Conservation (phyloP, 2,329 filamentous ascomycete genomes). For the Stemphylium beticola region DNA sequence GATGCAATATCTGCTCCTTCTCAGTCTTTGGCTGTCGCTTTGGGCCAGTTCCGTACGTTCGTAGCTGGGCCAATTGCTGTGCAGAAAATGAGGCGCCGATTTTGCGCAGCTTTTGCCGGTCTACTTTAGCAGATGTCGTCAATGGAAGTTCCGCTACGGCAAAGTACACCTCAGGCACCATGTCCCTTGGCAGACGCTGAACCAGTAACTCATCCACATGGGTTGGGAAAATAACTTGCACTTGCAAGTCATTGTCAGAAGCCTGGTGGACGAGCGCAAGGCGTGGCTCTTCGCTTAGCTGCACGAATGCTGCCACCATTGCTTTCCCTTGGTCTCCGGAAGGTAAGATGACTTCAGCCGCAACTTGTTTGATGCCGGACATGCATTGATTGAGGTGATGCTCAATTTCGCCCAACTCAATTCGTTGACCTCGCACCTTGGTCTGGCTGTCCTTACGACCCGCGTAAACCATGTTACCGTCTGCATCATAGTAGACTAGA, state of each 20-base stretch:
- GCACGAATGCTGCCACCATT: background rate
- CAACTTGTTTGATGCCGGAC: background rate
- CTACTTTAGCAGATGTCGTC: conserved; percentile 53
- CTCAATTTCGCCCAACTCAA: conserved; percentile 30
- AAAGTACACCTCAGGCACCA: conserved; percentile 54
- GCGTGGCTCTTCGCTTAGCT: background rate
- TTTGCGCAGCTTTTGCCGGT: conserved; percentile 26
- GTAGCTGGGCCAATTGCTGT: conserved; percentile 1
- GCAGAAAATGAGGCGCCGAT: conserved; percentile 11
- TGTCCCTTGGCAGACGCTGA: conserved; percentile 24
- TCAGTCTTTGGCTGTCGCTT: background rate
- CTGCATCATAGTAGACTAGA: background rate
- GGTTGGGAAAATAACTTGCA: background rate
- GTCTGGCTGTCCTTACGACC: conserved; percentile 10
- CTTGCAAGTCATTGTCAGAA: background rate
- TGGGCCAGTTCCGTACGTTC: background rate
- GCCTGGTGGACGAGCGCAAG: background rate
- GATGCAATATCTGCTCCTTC: background rate
- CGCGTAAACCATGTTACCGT: background rate
- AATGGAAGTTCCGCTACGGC: conserved; percentile 52
- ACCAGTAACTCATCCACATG: background rate
- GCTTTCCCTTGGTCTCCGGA: background rate
- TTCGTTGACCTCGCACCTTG: conserved; percentile 25
- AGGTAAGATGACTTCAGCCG: background rate
- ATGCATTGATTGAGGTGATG: conserved; percentile 8